These are phyloP conservation scores for Colletotrichum agaves DNA, from an alignment of 2,329 filamentous ascomycete species.

Conservation along the genomic window DNA sequence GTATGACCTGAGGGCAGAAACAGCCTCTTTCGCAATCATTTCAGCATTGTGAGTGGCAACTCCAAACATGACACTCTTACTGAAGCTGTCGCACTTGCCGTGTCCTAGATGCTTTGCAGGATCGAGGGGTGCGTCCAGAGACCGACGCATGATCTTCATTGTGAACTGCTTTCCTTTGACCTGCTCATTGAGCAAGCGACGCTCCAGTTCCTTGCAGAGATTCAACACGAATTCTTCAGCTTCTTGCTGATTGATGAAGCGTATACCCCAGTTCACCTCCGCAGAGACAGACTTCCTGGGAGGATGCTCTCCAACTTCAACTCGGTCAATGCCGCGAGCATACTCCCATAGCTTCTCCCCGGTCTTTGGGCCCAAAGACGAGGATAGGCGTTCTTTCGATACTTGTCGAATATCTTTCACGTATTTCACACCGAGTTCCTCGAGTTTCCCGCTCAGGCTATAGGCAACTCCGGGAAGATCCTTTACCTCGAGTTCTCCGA, in stretches of 20 bases:
- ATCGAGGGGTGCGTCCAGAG: conserved; percentile 87
- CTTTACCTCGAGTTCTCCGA: conserved; percentile 81
- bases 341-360: conserved; percentile 93
- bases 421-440: conserved; percentile 83
- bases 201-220: conserved; percentile 85
- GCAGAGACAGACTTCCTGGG: conserved; percentile 94
- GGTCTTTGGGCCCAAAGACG: conserved; percentile 87
- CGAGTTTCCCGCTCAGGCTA: conserved; percentile 87
- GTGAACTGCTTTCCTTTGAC: conserved; percentile 91
- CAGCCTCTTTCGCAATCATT: conserved; percentile 80
- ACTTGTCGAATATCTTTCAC: conserved; percentile 86
- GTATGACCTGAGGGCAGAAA: conserved; percentile 85
- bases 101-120: conserved; percentile 94
- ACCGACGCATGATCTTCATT: conserved; percentile 92
- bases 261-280: conserved; percentile 98
- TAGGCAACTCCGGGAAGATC: conserved; percentile 92
- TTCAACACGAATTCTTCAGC: conserved; percentile 91
- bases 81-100: conserved; percentile 94
- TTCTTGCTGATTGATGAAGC: conserved; percentile 91
- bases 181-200: conserved; percentile 81
- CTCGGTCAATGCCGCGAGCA: conserved; percentile 84
- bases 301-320: conserved; percentile 86
- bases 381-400: conserved; percentile 79
- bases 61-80: conserved; percentile 85
- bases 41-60: conserved; percentile 83